Conservation (phyloP, 768 basidiomycete species). For the Suillus luteus region DNA sequence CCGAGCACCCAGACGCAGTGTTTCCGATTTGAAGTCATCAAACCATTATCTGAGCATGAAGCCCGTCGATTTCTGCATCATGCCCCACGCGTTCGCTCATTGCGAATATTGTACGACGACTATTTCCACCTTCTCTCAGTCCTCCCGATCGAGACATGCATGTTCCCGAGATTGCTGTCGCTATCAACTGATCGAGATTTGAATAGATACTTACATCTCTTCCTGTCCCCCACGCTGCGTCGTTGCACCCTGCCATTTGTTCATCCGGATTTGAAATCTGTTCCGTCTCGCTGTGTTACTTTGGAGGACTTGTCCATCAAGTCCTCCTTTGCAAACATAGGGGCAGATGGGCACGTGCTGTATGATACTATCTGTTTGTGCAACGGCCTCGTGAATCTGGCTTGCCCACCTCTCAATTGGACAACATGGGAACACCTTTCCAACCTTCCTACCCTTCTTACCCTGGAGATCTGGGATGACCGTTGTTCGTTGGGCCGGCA, state of each 20-base stretch:
- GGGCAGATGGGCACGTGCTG: neutral
- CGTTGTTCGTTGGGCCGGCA: neutral
- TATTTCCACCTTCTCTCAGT: neutral
- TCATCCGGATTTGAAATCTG: neutral
- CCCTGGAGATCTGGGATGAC: neutral
- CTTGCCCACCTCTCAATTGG: neutral
- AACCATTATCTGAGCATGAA: neutral
- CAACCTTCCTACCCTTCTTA: neutral
- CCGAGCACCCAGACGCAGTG: neutral
- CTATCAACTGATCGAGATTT: neutral
- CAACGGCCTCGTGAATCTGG: neutral
- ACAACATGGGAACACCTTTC: conserved; percentile 3
- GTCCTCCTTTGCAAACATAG: neutral
- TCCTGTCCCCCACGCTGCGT: neutral
- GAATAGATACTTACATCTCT: neutral
- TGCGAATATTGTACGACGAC: neutral
- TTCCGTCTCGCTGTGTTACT: neutral
- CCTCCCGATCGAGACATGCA: neutral
- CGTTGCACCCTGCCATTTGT: neutral
- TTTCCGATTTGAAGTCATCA: neutral
- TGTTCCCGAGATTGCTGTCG: neutral
- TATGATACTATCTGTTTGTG: conserved; percentile 1
- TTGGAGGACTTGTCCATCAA: neutral
- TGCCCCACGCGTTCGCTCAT: neutral
- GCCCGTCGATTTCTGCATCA: neutral